phyloP scores from a whole-genome alignment of 1,284 basidiomycete species.

The Cutaneotrichosporon spelunceum region DNA sequence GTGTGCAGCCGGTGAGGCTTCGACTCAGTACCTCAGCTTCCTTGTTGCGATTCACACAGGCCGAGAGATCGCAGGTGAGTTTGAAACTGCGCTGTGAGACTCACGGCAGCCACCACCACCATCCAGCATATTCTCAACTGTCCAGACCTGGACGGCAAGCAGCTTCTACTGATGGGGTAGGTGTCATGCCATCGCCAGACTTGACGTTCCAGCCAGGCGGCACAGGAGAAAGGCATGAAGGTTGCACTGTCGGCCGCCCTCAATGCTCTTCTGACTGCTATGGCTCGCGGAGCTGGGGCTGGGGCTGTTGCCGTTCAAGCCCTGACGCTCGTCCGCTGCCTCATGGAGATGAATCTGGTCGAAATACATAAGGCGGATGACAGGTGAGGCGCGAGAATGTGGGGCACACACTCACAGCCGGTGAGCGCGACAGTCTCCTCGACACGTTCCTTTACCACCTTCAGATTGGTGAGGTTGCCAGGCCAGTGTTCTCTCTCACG shows the following conservation, averaged over 20 bases:
- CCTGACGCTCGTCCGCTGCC: conserved; percentile 12
- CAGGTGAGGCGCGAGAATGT: not conserved
- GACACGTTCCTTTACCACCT: conserved; percentile 9
- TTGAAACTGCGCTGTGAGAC: not conserved
- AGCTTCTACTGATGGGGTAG: conserved; percentile 25
- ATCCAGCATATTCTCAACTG: conserved; percentile 22
- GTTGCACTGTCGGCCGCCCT: conserved; percentile 2
- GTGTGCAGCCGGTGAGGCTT: conserved; percentile 18
- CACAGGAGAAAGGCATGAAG: conserved; percentile 12
- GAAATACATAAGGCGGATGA: conserved; percentile 3
- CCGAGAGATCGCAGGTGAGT: conserved; percentile 8
- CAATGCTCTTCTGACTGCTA: not conserved
- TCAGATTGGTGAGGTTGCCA: not conserved
- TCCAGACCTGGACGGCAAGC: conserved; percentile 22
- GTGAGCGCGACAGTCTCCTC: not conserved
- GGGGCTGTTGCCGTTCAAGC: conserved; percentile 5
- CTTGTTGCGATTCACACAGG: conserved; percentile 16
- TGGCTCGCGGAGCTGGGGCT: not conserved
- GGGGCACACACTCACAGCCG: not conserved
- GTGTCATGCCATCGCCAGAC: not conserved
- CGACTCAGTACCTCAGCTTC: conserved; percentile 27
- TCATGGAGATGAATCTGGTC: conserved; percentile 10
- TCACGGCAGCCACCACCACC: conserved; percentile 10
- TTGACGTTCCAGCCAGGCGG: conserved; percentile 12
- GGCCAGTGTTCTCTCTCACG: not conserved